Percentiles rank a stretch among this genome's conserved stretches.
These are phyloP conservation scores for Diospyros kaki DNA, from an alignment of 148 eudicot genomes.

Conservation along the genomic window DNA sequence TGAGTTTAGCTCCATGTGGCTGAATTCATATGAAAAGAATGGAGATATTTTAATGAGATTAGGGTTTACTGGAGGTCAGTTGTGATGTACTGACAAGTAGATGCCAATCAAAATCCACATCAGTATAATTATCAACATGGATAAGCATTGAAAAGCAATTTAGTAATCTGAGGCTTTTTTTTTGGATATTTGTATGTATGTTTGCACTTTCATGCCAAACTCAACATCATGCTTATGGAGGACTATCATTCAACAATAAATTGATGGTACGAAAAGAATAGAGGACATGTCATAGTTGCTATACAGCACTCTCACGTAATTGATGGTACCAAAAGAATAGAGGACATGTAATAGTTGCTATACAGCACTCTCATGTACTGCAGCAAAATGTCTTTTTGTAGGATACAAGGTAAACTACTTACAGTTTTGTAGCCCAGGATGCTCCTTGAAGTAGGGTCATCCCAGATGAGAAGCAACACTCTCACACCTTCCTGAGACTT, in stretches of 20 bases:
- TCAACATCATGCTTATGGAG: not conserved
- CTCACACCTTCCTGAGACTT: constrained; percentile 98
- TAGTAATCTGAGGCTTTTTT: not conserved
- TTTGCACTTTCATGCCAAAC: not conserved
- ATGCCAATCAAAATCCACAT: not conserved
- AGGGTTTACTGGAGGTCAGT: not conserved
- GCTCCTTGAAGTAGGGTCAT: constrained; percentile 97
- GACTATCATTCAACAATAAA: not conserved
- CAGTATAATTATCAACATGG: not conserved
- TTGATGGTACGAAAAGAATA: not conserved
- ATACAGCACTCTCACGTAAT: not conserved
- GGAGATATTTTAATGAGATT: constrained; percentile 2
- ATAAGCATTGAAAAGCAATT: not conserved
- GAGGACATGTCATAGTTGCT: not conserved
- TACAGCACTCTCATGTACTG: not conserved
- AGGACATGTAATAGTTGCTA: not conserved
- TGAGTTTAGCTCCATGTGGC: not conserved
- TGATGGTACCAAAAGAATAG: not conserved
- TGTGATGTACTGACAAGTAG: not conserved
- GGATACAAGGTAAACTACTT: constrained; percentile 22
- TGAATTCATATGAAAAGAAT: not conserved
- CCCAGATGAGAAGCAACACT: constrained; percentile 92
- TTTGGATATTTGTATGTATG: not conserved
- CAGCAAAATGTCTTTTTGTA: not conserved
- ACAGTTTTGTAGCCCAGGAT: constrained; percentile 85